Evolutionary conservation across 2,329 filamentous ascomycete species (phyloP), one percentile per base, ranked within the genome.

Genomic region (Gaeumannomyces tritici): DNA sequence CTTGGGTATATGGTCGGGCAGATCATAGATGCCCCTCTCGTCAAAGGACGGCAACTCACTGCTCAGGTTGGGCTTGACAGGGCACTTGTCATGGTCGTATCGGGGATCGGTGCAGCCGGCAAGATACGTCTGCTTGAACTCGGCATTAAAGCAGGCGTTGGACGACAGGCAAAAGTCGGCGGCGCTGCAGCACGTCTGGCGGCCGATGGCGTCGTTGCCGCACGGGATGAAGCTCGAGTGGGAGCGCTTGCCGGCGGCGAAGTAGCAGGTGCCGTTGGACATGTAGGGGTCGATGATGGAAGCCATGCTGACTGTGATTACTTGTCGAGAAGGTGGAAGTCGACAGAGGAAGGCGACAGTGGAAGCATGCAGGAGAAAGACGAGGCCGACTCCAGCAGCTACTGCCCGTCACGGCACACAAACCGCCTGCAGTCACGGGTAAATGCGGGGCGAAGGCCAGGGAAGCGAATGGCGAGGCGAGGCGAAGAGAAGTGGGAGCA

Each of bases 21-120:
- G n/a, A n/a, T n/a, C n/a, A 33, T 12, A 11, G 31, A 12, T 11
- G 31, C 31, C 12, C 31, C 8, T 60, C n/a, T n/a, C 12, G 1
- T 4, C 5, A 15, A 31, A 60, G 21, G 4, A 5, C 26, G 15
- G 15, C 3, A 29, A 60, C 63, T 57, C 47, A 68, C 66, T 54
- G 13, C 54, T 55, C 31, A 64, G 61, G 6, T 63, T 26, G 21
- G 66, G 65, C 64, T 76, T 77, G 63, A 71, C 57, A 0, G 75
- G 75, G 63, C 75, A 77, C 60, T 64, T 72, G 4, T 55, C 35
- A 58, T 72, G 67, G 18, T 65, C 56, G 63, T 75, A 75, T 2
- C 65, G 61, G 2, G 64, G 63, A 55, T 76, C 73, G 28, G 70
- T 75, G 65, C 74, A 76, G 15, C 73, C 75, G 4, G 73, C 70